Conservation (phyloP, 805 yeast genomes). For the Huiozyma naganishii region DNA sequence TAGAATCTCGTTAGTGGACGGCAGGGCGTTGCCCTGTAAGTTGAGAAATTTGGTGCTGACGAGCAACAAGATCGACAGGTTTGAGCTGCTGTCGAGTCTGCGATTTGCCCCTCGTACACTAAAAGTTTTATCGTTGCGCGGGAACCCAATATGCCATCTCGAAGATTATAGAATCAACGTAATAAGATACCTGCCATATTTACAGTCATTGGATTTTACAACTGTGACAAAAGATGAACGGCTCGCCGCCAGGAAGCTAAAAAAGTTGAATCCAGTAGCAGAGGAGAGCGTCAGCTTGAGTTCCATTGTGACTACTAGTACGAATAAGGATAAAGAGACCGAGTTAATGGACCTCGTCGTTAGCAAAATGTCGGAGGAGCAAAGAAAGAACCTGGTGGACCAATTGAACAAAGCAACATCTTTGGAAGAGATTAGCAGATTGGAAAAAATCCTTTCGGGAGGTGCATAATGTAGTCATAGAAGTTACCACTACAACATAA, state of each 20-base stretch:
- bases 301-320: neutral
- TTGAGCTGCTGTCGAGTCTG: constrained; percentile 37
- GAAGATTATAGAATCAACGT: constrained; percentile 49
- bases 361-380: constrained; percentile 43
- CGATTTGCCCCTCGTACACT: constrained; percentile 32
- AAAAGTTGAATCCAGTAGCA: neutral
- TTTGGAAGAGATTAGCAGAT: constrained; percentile 61
- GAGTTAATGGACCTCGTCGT: constrained; percentile 30
- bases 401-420: constrained; percentile 54
- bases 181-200: constrained; percentile 51
- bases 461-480: constrained; percentile 3
- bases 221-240: constrained; percentile 45
- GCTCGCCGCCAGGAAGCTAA: constrained; percentile 8
- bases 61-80: constrained; percentile 41
- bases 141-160: constrained; percentile 44
- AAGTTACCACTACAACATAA: neutral
- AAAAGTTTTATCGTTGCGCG: constrained; percentile 39
- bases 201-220: constrained; percentile 58
- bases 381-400: constrained; percentile 38
- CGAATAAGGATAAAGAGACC: constrained; percentile 18
- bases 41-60: constrained; percentile 42
- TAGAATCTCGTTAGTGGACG: constrained; percentile 36
- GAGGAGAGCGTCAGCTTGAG: neutral
- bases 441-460: constrained; percentile 45
- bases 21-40: constrained; percentile 18